Evolutionary conservation across 805 yeast species (phyloP).

Genomic region (Lipomyces lipofer): DNA sequence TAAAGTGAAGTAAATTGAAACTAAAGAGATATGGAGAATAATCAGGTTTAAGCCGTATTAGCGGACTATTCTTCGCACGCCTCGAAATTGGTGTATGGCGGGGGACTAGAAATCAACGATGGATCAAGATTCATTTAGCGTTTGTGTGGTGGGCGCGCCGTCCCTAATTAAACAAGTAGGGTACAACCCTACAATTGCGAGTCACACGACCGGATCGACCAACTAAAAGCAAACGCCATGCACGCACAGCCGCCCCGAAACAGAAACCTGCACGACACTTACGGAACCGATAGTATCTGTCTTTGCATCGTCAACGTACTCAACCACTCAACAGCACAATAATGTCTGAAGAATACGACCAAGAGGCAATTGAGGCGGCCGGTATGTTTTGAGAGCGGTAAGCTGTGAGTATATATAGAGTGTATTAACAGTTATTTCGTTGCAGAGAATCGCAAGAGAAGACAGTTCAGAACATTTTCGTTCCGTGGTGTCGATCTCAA

Average conservation of each 20-base stretch:
- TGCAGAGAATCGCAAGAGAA: constrained; percentile 48
- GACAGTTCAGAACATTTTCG: constrained; percentile 96
- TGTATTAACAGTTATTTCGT: not conserved
- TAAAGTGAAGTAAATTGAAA: no score
- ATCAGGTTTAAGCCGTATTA: constrained; percentile 70
- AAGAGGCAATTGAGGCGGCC: constrained; percentile 31
- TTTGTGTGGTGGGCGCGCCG: constrained; percentile 5
- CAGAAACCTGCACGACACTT: not conserved
- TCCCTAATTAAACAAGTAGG: not conserved
- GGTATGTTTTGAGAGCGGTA: constrained; percentile 19
- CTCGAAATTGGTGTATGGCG: not conserved
- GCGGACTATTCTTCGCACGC: constrained; percentile 77
- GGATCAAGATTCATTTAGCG: not conserved
- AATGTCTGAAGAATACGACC: constrained; percentile 33
- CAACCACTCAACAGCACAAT: constrained; percentile 14
- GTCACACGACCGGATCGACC: not conserved
- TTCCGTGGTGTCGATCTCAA: constrained; percentile 98
- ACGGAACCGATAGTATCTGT: not conserved
- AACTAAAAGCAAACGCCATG: no score
- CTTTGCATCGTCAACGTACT: no score
- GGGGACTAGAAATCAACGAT: not conserved
- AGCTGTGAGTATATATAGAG: not conserved
- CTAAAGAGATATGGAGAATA: constrained; percentile 52
- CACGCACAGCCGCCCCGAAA: no score
- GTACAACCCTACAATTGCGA: constrained; percentile 8